Base-by-base conservation (phyloP, 1,284 basidiomycete genomes). In the Coriolopsis trogii region DNA sequence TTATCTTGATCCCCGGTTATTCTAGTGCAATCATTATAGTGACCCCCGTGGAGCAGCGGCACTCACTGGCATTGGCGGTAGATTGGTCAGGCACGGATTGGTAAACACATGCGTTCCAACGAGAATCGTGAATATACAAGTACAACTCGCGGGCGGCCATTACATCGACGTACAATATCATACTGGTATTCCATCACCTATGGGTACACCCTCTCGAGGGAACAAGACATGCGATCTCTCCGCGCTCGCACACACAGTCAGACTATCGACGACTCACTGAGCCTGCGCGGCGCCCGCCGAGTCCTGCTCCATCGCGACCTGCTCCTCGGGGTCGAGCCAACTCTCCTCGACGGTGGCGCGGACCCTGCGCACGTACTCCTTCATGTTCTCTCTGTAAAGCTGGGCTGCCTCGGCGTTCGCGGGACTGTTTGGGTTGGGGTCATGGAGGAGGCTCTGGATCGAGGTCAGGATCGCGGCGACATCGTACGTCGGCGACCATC, bases 401-500 rank as follows among this genome's bases (percentile, higher is more conserved):
- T 93, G 91, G 2, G 96, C 96, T 0, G 96, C 96, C 74, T 99
- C 96, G 1, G 95, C 95, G 66, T 99, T 99, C 1, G 96, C 96
- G 5, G 96, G 96, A 67, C 93, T 96, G 66, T 95, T 95, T 1
- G 96, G 95, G 70, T 99, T 99, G 9, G 96, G 96, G 70, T 99
- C 96, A 67, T 98, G 95, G 56, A 99, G 75, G 49, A 99, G 74
- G 70, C 89, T 93, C 71, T 98, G 96, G 58, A 99, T 95, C 59
- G 88, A 91, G 1, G 96, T 99, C 60, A 99, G 79, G 70, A 98
- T 98, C 16, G 96, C 96, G 7, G 95, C 95, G 38, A 99, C 96
- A 67, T 99, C 96, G 72, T 99, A 99, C 1, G 96, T 98, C 6
- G 96, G 96, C 25, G 87, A 92, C 96, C 96, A 99, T 24, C 96